Evolutionary conservation across 1,139 yeast species (phyloP), one percentile per base, ranked within the genome.

Genomic region (Saccharomyces hybrid): DNA sequence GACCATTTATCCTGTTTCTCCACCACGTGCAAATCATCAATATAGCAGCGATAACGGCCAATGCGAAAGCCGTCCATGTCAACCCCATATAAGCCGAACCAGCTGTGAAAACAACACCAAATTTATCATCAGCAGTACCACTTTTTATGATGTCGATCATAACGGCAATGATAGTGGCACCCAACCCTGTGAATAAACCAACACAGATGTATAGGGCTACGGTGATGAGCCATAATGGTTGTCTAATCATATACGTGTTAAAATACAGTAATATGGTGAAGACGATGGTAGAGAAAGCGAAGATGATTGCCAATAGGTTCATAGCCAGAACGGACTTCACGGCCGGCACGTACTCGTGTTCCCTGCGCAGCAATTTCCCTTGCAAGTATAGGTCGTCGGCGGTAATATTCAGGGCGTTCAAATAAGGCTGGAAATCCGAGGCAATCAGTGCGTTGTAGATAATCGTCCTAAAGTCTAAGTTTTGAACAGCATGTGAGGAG

Each of bases 401-500:
- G n/a, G 57, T 53, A 44, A 69, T 57, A 41, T 59, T 58, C 57
- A 69, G 54, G 16, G 71, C 70, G 21, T 55, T 56, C 38, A 68
- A 51, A 51, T 67, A 69, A 32, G 71, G 71, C 19, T 57, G 54
- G 53, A 68, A 66, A 26, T 67, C 66, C 12, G 73, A 69, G 11
- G 58, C 57, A 26, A 52, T 53, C 51, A 69, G 53, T 51, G 66
- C 66, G 21, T 58, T 53, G 58, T 63, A 68, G 49, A 69, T 61
- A 52, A 68, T 68, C 6, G 55, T 50, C 56, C 67, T 63, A 50
- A 62, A 62, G 42, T 62, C 64, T 42, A 62, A 48, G 54, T 61
- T 58, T 56, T 53, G 73, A 19, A 69, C 72, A 24, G 71, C 67
- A 49, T 65, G 70, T 2, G 65, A 52, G 26, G 56, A 55, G 34